Evolutionary conservation across 2,329 filamentous ascomycete species (phyloP), one percentile per base, ranked within the genome.

Genomic region (Cladophialophora immunda): DNA sequence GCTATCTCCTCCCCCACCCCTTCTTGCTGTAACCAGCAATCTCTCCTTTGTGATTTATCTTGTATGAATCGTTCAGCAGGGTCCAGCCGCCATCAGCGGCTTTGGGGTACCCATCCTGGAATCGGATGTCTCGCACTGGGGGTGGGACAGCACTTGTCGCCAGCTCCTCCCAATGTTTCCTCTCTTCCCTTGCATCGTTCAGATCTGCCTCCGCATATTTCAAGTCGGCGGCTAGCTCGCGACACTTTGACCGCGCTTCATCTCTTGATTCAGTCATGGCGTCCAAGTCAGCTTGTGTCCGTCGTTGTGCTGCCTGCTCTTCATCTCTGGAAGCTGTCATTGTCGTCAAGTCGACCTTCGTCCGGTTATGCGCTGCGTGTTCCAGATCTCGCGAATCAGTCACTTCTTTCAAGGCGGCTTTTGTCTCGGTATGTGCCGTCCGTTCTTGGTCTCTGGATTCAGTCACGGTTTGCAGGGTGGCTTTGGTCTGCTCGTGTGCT

Each of bases 31-130:
- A 41, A n/a, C 2, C n/a, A 19, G 17, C 8, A 8, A 41, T n/a
- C 15, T 41, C 38, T 41, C 38, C 38, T n/a, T 41, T 41, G 15
- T n/a, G 38, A 41, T n/a, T 41, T 41, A 41, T 41, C 38, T 41
- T 41, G 38, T 41, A 19, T 19, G 38, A n/a, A 1, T 41, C 38
- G n/a, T n/a, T 41, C 38, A 41, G 15, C 38, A 41, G n/a, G 4
- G 38, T 41, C 38, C 38, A 41, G 6, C 38, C 17, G 38, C 38
- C 38, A 6, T 41, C 38, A 19, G 15, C 38, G 15, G 34, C 9
- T n/a, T 41, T 41, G 15, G 38, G 38, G 15, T 41, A 41, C 4
- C 38, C 38, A 4, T 41, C 38, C 17, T 41, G 38, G 38, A 41
- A 41, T n/a, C n/a, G 38, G 11, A 41, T 41, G 15, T 41, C 38